Base-by-base conservation (phyloP, 2,329 filamentous ascomycete species). In the Pseudogymnoascus destructans region DNA sequence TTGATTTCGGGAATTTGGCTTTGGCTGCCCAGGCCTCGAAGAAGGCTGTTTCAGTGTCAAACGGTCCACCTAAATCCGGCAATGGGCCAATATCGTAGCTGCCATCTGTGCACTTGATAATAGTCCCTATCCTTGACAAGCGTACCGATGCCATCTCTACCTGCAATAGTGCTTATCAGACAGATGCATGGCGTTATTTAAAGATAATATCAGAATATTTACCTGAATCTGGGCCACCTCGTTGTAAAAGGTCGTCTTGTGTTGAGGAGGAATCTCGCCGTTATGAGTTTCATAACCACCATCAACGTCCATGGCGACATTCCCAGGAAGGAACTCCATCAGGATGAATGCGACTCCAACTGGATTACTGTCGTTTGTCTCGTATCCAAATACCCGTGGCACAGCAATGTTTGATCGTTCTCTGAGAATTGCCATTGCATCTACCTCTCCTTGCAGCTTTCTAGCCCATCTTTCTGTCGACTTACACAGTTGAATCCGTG, bases 171-270 rank as follows among this genome's bases (percentile, higher is more conserved):
- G 21, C 55, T 57, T 77, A 82, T 81, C 5, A 3, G 80, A 73
- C 61, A 77, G 70, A 2, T 77, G 70, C 70, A 82, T 71, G 35
- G 80, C 73, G 65, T 84, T 84, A 71, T 83, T 36, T 36, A 7
- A 9, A 36, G n/a, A 9, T 17, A 9, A 36, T 36, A 36, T 9
- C 3, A 36, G 15, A 36, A 6, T 36, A 36, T 8, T 3, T 36
- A 36, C 35, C 35, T 36, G 7, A 36, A 36, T 6, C 35, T 36
- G 3, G n/a, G 35, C 35, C 35, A 36, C 3, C 9, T 36, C n/a
- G n/a, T 36, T 17, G 5, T 36, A 36, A 17, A 36, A 17, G 7
- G 3, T 36, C 7, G 7, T 9, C 15, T 17, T 36, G 8, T 36
- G 35, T 36, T 17, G 2, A 36, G n/a, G 35, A 36, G 35, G 35